A percentile compares a stretch with the other conserved stretches of the same genome.
phyloP scores from a whole-genome alignment of 2,329 filamentous ascomycete genomes.

The Metarhizium anisopliae region DNA sequence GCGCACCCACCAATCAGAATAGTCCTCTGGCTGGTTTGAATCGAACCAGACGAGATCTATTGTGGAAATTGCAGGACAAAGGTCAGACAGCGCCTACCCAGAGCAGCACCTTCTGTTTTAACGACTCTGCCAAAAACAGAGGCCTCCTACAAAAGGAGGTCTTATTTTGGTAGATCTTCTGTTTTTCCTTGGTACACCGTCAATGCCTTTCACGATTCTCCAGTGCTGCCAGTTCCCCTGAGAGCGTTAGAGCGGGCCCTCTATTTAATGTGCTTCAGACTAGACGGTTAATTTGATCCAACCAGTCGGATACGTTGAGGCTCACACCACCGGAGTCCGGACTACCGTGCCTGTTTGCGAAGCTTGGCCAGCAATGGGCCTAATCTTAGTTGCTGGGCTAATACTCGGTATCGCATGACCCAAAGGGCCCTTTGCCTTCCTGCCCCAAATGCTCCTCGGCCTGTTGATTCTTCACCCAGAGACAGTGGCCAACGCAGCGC shows the following conservation, averaged over 20 bases:
- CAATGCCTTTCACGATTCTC: not conserved
- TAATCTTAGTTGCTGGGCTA: too few species aligned
- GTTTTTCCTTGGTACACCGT: too few species aligned
- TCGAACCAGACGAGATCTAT: not conserved
- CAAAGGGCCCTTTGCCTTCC: not conserved
- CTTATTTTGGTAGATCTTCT: too few species aligned
- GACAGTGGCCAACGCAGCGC: not conserved
- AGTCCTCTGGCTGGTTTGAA: not conserved
- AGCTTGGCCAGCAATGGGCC: too few species aligned
- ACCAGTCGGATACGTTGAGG: not conserved
- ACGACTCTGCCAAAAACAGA: too few species aligned
- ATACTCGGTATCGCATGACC: too few species aligned
- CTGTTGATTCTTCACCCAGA: not conserved
- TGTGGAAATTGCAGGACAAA: constrained; percentile 3
- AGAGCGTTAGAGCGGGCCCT: too few species aligned
- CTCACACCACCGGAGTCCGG: not conserved
- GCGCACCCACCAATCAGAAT: not conserved
- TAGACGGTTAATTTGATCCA: not conserved
- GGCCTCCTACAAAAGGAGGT: too few species aligned
- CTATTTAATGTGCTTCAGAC: not conserved
- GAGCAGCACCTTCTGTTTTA: not conserved
- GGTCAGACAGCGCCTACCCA: not conserved
- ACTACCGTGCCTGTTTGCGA: not conserved
- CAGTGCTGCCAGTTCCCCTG: not conserved
- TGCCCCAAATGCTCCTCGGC: not conserved